Percentiles rank a stretch among this genome's conserved stretches.
Conservation (phyloP, 1,139 yeast species). For the Saccharomycopsis phalli region DNA sequence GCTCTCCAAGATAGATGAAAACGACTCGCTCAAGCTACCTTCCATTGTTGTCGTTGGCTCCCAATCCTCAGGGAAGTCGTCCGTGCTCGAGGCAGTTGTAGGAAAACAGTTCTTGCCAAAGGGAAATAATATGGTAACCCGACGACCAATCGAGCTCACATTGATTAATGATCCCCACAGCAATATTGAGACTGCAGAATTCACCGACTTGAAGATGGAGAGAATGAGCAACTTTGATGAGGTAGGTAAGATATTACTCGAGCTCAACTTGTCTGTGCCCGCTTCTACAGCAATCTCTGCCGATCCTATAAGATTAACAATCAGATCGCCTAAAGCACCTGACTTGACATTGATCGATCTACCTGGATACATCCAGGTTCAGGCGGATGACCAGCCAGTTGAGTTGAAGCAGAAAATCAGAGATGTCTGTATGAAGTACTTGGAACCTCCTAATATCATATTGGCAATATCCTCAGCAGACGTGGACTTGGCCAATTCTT, state of each 20-base stretch:
- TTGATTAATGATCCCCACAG: constrained; percentile 76
- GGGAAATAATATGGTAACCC: constrained; percentile 92
- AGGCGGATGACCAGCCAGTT: constrained; percentile 91
- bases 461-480: constrained; percentile 96
- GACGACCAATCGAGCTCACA: constrained; percentile 91
- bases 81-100: constrained; percentile 86
- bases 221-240: constrained; percentile 80
- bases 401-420: constrained; percentile 74
- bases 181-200: constrained; percentile 85
- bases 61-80: constrained; percentile 93
- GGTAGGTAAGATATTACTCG: constrained; percentile 77
- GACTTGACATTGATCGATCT: constrained; percentile 89
- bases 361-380: constrained; percentile 96
- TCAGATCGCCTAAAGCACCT: constrained; percentile 86
- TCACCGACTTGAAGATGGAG: constrained; percentile 78
- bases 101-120: constrained; percentile 93
- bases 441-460: constrained; percentile 87
- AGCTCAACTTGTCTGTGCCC: constrained; percentile 89
- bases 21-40: constrained; percentile 75
- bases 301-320: constrained; percentile 86
- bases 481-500: constrained; percentile 92
- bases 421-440: constrained; percentile 71
- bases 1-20: constrained; percentile 65
- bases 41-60: constrained; percentile 96
- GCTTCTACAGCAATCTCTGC: constrained; percentile 74